Evolutionary conservation across 176 grass and related monocot genomes (phyloP).

Genomic region (Musa itinerans): DNA sequence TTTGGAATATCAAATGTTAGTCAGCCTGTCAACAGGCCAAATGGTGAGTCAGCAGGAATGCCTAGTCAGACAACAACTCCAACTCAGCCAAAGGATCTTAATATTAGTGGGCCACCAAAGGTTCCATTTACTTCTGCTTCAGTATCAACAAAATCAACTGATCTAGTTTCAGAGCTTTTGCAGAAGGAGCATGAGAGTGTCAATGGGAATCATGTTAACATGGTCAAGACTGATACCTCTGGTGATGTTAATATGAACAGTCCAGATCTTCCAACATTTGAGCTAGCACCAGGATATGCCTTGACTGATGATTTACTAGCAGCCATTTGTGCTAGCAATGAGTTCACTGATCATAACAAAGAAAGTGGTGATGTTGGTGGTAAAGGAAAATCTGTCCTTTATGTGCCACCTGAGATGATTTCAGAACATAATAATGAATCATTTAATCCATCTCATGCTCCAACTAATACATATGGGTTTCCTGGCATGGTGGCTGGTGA

Average conservation of each 20-base stretch:
- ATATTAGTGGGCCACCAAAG: not conserved
- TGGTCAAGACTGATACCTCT: not conserved
- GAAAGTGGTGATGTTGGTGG: not conserved
- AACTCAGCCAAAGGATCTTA: constrained; percentile 1
- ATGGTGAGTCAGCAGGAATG: not conserved
- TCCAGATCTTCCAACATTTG: not conserved
- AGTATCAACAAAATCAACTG: not conserved
- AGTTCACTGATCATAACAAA: not conserved
- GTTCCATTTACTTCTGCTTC: not conserved
- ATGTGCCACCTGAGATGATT: not conserved
- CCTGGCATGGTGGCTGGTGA: not conserved
- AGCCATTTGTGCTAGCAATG: not conserved
- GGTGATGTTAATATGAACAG: constrained; percentile 8
- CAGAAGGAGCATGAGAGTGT: not conserved
- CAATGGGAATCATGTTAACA: not conserved
- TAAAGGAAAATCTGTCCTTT: constrained; percentile 9
- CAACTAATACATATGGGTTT: not conserved
- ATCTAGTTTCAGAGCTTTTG: constrained; percentile 5
- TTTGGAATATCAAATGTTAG: constrained; percentile 14
- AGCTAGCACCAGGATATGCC: not conserved
- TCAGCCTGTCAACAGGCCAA: not conserved
- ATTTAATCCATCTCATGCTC: not conserved
- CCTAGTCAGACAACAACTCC: not conserved
- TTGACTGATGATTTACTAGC: not conserved
- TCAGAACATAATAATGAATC: not conserved